Conservation (phyloP, 148 eudicot species). For the Vaccinium darrowii region DNA sequence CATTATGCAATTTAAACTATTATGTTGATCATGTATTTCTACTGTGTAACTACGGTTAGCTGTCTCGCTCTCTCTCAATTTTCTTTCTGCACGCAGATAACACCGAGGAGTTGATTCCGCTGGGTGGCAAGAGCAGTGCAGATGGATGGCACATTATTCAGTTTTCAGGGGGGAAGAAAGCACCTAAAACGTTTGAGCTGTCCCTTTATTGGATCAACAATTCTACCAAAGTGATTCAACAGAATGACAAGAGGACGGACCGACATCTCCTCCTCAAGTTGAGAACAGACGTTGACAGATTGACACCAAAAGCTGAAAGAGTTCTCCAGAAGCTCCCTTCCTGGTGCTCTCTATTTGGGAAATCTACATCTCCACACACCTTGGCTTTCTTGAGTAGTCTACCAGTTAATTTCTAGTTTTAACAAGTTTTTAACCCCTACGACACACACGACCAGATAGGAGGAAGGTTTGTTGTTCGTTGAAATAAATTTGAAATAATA, state of each 20-base stretch:
- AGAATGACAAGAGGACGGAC: conserved; percentile 11
- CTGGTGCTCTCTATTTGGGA: conserved; percentile 94
- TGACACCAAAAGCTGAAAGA: conserved; percentile 57
- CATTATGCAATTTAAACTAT: not conserved
- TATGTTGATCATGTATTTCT: not conserved
- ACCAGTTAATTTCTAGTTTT: conserved; percentile 41
- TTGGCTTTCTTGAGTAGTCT: conserved; percentile 68
- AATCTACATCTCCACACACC: conserved; percentile 80
- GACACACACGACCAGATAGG: not conserved
- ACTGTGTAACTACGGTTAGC: not conserved
- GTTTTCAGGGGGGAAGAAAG: conserved; percentile 82
- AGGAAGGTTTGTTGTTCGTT: not conserved
- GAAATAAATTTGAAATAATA: not conserved
- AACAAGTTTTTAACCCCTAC: not conserved
- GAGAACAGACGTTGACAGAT: conserved; percentile 70
- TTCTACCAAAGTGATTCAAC: conserved; percentile 23
- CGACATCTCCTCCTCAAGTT: conserved; percentile 50
- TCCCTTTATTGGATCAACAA: conserved; percentile 58
- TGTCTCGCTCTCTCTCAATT: conserved; percentile 8
- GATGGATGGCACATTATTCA: conserved; percentile 88
- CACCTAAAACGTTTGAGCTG: conserved; percentile 69
- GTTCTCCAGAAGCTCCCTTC: conserved; percentile 73
- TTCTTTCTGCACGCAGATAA: conserved; percentile 33
- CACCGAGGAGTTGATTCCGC: conserved; percentile 55
- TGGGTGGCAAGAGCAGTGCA: conserved; percentile 48